A percentile compares a stretch with the other conserved stretches of the same genome.
Conservation (phyloP, 1,284 basidiomycete species). For the Ceratobasidium sp. region DNA sequence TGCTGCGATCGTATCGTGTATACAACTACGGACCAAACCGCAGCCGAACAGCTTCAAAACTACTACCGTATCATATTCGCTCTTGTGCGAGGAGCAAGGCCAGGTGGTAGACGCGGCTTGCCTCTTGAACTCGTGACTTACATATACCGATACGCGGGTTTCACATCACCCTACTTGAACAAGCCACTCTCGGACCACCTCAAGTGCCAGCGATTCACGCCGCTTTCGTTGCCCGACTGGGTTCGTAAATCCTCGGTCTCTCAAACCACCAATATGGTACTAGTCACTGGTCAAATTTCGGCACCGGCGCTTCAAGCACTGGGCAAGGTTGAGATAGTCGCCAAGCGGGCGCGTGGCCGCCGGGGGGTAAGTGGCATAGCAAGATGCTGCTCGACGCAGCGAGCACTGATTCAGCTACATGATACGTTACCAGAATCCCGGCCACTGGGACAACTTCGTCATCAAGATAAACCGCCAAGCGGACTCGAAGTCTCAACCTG, state of each 20-base stretch:
- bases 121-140: constrained; percentile 7
- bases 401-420: no score
- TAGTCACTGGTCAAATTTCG: not conserved
- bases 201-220: not conserved
- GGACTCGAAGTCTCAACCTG: not conserved
- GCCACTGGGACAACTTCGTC: constrained; percentile 2
- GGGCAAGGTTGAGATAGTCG: not conserved
- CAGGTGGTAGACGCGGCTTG: not conserved
- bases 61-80: not conserved
- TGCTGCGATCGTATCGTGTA: no score
- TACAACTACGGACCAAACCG: no score
- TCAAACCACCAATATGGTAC: not conserved
- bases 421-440: not conserved
- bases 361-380: not conserved
- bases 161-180: not conserved
- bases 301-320: not conserved
- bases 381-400: not conserved
- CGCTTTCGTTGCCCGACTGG: not conserved
- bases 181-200: not conserved
- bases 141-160: not conserved
- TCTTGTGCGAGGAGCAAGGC: not conserved
- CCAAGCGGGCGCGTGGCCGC: not conserved
- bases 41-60: not conserved
- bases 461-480: not conserved
- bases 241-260: not conserved